A percentile compares a stretch with the other conserved stretches of the same genome.
These are phyloP conservation scores for Lepidium campestre DNA, from an alignment of 441 rosid species.

Conservation along the genomic window DNA sequence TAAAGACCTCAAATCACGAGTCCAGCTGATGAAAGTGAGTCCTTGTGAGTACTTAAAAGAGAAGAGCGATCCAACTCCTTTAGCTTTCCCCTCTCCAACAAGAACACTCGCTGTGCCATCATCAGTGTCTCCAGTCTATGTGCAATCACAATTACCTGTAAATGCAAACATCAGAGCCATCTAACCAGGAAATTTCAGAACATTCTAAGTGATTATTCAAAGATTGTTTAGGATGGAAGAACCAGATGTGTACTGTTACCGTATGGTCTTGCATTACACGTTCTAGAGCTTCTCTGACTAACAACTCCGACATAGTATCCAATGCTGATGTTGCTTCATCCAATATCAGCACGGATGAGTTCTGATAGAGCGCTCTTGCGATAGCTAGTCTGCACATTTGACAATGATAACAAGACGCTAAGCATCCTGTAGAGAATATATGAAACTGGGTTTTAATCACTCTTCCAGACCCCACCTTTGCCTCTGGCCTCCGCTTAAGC, in stretches of 20 bases:
- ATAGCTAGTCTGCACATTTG: constrained; percentile 64
- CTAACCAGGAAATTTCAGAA: not conserved
- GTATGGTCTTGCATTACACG: constrained; percentile 73
- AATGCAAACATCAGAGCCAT: not conserved
- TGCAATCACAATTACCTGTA: constrained; percentile 74
- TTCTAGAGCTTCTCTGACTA: constrained; percentile 80
- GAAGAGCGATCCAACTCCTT: constrained; percentile 51
- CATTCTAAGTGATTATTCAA: not conserved
- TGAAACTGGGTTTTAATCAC: not conserved
- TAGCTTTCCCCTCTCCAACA: constrained; percentile 60
- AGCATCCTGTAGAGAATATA: not conserved
- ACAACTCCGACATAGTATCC: constrained; percentile 77
- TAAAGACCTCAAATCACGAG: constrained; percentile 43
- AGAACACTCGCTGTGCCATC: constrained; percentile 74
- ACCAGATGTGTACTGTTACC: constrained; percentile 35
- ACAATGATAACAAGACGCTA: not conserved
- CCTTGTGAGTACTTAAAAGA: constrained; percentile 30
- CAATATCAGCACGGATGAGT: constrained; percentile 68
- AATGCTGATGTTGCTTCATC: constrained; percentile 97
- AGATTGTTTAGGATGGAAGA: not conserved
- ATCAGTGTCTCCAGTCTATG: constrained; percentile 81
- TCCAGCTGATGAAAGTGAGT: constrained; percentile 38
- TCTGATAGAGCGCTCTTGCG: constrained; percentile 85
- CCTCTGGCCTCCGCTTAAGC: constrained; percentile 90
- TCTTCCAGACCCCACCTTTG: constrained; percentile 47